Evolutionary conservation across 768 basidiomycete genomes (phyloP), one percentile per base, ranked within the genome.

Genomic region (Lactarius trivialis): DNA sequence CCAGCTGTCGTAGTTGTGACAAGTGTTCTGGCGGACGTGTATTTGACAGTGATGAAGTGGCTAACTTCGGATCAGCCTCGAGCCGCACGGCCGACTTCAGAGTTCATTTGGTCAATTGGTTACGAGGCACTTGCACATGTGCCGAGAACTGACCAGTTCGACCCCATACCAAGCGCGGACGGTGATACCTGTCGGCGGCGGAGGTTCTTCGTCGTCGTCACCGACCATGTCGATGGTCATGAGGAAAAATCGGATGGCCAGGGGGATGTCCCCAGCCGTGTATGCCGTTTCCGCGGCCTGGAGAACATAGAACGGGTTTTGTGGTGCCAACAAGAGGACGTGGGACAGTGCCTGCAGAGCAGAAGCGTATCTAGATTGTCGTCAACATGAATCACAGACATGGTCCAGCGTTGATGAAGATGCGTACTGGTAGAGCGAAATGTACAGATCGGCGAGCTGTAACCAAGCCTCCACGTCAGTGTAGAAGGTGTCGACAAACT

Each of bases 251-350:
- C 90, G 89, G 57, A 92, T 76, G 2, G 93, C 85, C 8, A 93
- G 77, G 0, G 88, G 81, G 24, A 91, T 70, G 71, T 94, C 91
- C 2, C 81, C 82, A 0, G 84, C 79, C 0, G 91, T 90, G 70
- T 90, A 93, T 0, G 91, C 91, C 9, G 89, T 93, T 73, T 97
- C 93, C 0, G 92, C 93, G 54, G 85, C 86, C 66, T 88, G 87
- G n/a, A 94, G 80, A 60, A 85, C 81, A 41, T 89, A 85, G 69
- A 92, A 89, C 0, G 91, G 88, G 68, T 93, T 95, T 66, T 94
- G 91, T 0, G 93, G 91, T 2, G 85, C 82, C 33, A 97, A 81
- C 33, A 93, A 77, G 49, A 95, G 79, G 7, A 83, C 87, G 73
- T 97, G 93, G 12, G 89, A 86, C 4, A 94, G 78, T 0, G 91